Conservation (phyloP, 2,329 filamentous ascomycete species). For the Colletotrichum zoysiae region DNA sequence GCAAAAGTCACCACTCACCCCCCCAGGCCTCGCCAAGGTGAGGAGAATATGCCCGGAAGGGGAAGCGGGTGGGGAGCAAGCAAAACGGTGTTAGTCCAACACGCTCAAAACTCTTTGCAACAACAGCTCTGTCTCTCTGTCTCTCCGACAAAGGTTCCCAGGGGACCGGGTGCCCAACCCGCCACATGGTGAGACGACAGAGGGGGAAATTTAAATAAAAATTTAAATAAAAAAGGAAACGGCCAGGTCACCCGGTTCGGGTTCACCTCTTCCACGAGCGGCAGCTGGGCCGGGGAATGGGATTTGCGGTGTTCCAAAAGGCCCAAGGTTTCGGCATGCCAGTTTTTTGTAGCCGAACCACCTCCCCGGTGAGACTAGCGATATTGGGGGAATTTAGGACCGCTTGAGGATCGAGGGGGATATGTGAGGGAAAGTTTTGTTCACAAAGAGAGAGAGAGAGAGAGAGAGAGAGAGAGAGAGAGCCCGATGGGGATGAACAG, state of each 20-base stretch:
- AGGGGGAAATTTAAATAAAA: no score
- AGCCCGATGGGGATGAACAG: not conserved
- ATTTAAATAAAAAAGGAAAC: no score
- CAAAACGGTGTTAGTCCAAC: not conserved
- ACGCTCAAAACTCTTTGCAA: not conserved
- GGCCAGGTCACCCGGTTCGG: slow-evolving; percentile 23
- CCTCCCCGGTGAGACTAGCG: no score
- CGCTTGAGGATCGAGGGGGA: not conserved
- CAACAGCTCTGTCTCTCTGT: not conserved
- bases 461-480: no score
- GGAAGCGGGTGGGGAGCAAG: not conserved
- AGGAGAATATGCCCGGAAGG: not conserved
- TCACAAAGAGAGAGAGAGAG: no score
- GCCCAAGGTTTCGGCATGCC: no score
- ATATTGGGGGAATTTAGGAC: not conserved
- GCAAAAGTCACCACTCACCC: not conserved
- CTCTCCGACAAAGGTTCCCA: slow-evolving; percentile 12
- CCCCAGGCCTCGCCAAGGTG: slow-evolving; percentile 11
- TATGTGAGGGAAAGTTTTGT: not conserved
- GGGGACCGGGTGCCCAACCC: slow-evolving; percentile 5
- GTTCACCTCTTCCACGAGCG: not conserved
- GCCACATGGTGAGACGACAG: slow-evolving; percentile 36
- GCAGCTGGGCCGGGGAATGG: no score
- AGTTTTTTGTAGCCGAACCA: no score
- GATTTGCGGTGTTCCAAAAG: no score